Base-by-base conservation (phyloP, 225 moss, liverwort and hornwort species). In the Physcomitrellopsis africana region DNA sequence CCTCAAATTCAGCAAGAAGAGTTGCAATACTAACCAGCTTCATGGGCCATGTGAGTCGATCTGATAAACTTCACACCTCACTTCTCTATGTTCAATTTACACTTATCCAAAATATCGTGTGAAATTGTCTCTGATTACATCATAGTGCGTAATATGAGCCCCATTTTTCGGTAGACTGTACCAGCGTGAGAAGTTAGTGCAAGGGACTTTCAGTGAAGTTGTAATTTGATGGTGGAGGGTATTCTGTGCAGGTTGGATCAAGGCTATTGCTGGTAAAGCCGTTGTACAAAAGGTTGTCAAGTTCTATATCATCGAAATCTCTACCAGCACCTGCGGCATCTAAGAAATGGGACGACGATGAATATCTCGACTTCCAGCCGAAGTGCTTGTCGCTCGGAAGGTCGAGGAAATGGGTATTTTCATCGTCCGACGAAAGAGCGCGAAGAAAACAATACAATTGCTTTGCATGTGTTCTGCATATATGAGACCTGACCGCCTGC, bases 381-480 rank as follows among this genome's bases (percentile, higher is more conserved):
- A 79, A 54, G 54, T 81, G 85, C 76, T 64, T 85, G 76, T 69
- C 72, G 17, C 68, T 85, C 23, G 79, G 65, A 44, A 52, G 63
- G 76, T 63, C 84, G 3, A 61, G 72, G 45, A 75, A 71, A 68
- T 81, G 81, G 80, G 14, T 75, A 26, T 67, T 62, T 15, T 75
- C 75, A 27, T 78, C 58, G 2, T 72, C 63, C 17, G 72, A 75
- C 1, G 68, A 72, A 19, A 72, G 75, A 64, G 18, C 48, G 11
- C 59, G 76, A 47, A 53, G 72, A 45, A 81, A 79, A 79, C 76
- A 65, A 7, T 41, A 81, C 51, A 51, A 58, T 22, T 81, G 81
- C 63, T 85, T 72, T 43, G 85, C 85, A 7, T 79, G 85, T 64
- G 81, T 85, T 26, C 81, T 85, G 26, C 81, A 81, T 14, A 85